These are phyloP conservation scores for Debaryomyces subglobosus DNA, from an alignment of 1,139 yeast genomes.

Conservation along the genomic window DNA sequence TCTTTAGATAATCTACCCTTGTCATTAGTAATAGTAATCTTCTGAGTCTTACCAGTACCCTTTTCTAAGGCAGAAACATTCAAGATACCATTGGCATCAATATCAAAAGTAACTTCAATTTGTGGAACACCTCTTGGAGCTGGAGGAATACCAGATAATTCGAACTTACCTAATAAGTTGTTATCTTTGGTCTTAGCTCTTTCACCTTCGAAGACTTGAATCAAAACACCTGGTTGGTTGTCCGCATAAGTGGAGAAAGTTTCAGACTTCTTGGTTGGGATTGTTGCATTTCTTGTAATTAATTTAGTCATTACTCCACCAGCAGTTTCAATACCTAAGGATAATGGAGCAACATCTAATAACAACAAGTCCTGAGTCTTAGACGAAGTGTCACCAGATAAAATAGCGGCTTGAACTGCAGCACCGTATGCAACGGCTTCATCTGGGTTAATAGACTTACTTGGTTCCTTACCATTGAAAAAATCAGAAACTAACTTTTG, in stretches of 20 bases:
- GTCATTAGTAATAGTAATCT: constrained; percentile 46
- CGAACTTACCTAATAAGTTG: constrained; percentile 92
- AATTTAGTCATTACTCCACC: constrained; percentile 98
- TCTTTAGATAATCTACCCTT: constrained; percentile 55
- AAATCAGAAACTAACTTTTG: constrained; percentile 43
- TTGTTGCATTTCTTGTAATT: constrained; percentile 94
- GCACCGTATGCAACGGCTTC: constrained; percentile 80
- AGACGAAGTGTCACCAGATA: constrained; percentile 84
- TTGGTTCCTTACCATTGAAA: constrained; percentile 50
- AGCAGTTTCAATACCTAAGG: constrained; percentile 93
- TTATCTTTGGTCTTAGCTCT: constrained; percentile 94
- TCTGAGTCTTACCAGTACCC: constrained; percentile 74
- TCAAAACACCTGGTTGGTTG: constrained; percentile 94
- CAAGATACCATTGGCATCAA: constrained; percentile 93
- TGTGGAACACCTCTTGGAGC: constrained; percentile 98
- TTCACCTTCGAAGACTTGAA: constrained; percentile 97
- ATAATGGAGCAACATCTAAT: constrained; percentile 95
- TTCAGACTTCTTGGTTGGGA: constrained; percentile 95
- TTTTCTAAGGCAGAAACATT: constrained; percentile 92
- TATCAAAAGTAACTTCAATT: constrained; percentile 89
- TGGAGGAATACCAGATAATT: constrained; percentile 92
- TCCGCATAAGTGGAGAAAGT: constrained; percentile 95
- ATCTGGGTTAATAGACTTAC: constrained; percentile 53
- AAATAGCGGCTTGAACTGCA: constrained; percentile 82
- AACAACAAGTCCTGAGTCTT: constrained; percentile 90